These are phyloP conservation scores for Prunus yedoensis DNA, from an alignment of 331 rosid genomes.

Conservation along the genomic window DNA sequence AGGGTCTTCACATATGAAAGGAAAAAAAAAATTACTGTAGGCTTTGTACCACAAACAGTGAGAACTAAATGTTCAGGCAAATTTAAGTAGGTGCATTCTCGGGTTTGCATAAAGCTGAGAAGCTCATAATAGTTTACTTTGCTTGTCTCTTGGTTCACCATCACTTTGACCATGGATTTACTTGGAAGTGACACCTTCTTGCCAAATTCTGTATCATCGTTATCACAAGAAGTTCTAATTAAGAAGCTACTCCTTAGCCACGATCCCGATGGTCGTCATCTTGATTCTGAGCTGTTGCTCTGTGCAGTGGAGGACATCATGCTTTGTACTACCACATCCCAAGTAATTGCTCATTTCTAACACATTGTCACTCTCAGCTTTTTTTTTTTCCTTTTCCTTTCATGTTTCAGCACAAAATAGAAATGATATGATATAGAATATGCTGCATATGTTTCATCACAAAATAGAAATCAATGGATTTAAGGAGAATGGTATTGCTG, in stretches of 20 bases:
- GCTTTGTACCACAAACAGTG: background rate
- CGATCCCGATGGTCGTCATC: constrained; percentile 62
- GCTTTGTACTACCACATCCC: constrained; percentile 39
- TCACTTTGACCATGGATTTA: constrained; percentile 35
- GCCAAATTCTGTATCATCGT: constrained; percentile 19
- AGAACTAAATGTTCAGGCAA: background rate
- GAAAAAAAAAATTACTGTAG: background rate
- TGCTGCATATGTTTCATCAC: background rate
- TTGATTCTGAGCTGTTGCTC: constrained; percentile 60
- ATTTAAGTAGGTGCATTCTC: background rate
- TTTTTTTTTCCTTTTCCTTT: background rate
- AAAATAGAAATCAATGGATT: too few species aligned
- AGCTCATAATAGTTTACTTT: background rate
- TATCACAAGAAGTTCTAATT: constrained; percentile 34
- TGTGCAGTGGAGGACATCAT: constrained; percentile 48
- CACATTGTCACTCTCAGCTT: background rate
- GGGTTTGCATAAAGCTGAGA: background rate
- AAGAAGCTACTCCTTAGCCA: constrained; percentile 60
- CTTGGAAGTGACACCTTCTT: constrained; percentile 22
- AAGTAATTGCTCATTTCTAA: constrained; percentile 19
- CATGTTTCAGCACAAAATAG: background rate
- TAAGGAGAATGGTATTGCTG: too few species aligned
- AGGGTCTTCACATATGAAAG: background rate
- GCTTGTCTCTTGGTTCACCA: constrained; percentile 13
- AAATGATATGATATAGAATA: background rate